Evolutionary conservation across 768 basidiomycete genomes (phyloP).

Genomic region (Termitomyces eurrhizus): DNA sequence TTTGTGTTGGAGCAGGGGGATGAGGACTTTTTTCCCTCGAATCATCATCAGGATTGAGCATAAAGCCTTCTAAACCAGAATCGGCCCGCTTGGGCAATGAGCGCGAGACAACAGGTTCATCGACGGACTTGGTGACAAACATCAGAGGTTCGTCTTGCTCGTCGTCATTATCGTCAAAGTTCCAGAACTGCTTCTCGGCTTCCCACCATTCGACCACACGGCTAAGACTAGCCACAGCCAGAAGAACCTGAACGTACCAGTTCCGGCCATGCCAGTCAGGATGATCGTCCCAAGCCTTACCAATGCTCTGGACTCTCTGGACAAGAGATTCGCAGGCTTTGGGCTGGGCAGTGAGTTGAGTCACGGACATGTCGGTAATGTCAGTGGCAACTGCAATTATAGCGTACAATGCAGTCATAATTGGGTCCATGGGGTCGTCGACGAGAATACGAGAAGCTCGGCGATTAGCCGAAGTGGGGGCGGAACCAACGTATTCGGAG

Average conservation of each 20-base stretch:
- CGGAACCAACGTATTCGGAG: conserved; percentile 44
- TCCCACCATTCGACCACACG: conserved; percentile 99
- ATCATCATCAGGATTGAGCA: conserved; percentile 52
- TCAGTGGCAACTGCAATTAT: conserved; percentile 93
- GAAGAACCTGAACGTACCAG: conserved; percentile 96
- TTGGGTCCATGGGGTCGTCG: conserved; percentile 84
- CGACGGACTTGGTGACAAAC: conserved; percentile 90
- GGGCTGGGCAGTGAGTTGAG: conserved; percentile 80
- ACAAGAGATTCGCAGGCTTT: conserved; percentile 85
- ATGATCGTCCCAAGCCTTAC: conserved; percentile 95
- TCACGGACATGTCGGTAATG: conserved; percentile 84
- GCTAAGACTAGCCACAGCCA: conserved; percentile 92
- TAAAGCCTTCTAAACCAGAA: conserved; percentile 40
- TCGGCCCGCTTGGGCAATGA: conserved; percentile 36
- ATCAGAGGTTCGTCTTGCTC: conserved; percentile 88
- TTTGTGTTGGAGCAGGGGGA: conserved; percentile 47
- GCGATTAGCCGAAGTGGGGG: conserved; percentile 51
- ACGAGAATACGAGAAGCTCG: conserved; percentile 80
- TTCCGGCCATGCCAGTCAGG: conserved; percentile 97
- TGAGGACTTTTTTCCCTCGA: conserved; percentile 44
- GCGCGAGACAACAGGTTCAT: conserved; percentile 39
- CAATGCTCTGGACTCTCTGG: conserved; percentile 86
- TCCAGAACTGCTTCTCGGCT: conserved; percentile 99
- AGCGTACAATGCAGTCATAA: conserved; percentile 87
- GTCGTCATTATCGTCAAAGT: conserved; percentile 90